phyloP scores from a whole-genome alignment of 768 basidiomycete species.

The Boletellus sp. region DNA sequence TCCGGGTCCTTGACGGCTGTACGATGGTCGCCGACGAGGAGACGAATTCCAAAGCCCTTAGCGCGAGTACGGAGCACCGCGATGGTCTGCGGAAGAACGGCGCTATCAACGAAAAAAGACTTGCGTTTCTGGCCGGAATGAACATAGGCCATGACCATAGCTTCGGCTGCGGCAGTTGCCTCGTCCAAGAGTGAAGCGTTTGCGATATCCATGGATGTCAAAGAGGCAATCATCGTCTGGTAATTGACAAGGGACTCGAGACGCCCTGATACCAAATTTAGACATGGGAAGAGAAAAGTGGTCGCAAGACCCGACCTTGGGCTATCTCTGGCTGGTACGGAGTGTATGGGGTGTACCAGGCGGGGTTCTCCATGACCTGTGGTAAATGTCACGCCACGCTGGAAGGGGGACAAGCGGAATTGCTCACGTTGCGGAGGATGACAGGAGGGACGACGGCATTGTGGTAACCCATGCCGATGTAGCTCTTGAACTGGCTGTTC shows the following conservation, averaged over 20 bases:
- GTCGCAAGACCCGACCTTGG: slow-evolving; percentile 62
- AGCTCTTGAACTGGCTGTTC: slow-evolving; percentile 85
- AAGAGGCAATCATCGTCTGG: slow-evolving; percentile 92
- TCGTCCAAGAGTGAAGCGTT: slow-evolving; percentile 96
- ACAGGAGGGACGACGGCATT: slow-evolving; percentile 94
- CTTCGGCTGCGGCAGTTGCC: slow-evolving; percentile 92
- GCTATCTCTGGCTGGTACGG: slow-evolving; percentile 97
- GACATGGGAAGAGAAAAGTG: not conserved
- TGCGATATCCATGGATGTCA: slow-evolving; percentile 93
- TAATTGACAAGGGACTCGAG: slow-evolving; percentile 95
- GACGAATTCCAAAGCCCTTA: slow-evolving; percentile 87
- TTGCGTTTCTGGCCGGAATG: slow-evolving; percentile 65
- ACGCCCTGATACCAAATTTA: slow-evolving; percentile 56
- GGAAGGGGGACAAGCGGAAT: slow-evolving; percentile 1
- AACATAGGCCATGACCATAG: slow-evolving; percentile 91
- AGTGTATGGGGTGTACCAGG: slow-evolving; percentile 97
- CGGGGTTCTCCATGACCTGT: slow-evolving; percentile 90
- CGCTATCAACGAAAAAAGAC: slow-evolving; percentile 81
- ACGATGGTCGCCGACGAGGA: slow-evolving; percentile 65
- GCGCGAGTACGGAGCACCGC: slow-evolving; percentile 88
- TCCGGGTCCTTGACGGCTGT: slow-evolving; percentile 48
- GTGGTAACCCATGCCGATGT: slow-evolving; percentile 98
- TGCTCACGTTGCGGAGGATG: slow-evolving; percentile 81
- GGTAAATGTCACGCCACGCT: slow-evolving; percentile 1
- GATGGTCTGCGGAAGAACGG: slow-evolving; percentile 84